A percentile compares a stretch with the other conserved stretches of the same genome.
Conservation (phyloP, 768 basidiomycete species). For the Paxillus ammoniavirescens region DNA sequence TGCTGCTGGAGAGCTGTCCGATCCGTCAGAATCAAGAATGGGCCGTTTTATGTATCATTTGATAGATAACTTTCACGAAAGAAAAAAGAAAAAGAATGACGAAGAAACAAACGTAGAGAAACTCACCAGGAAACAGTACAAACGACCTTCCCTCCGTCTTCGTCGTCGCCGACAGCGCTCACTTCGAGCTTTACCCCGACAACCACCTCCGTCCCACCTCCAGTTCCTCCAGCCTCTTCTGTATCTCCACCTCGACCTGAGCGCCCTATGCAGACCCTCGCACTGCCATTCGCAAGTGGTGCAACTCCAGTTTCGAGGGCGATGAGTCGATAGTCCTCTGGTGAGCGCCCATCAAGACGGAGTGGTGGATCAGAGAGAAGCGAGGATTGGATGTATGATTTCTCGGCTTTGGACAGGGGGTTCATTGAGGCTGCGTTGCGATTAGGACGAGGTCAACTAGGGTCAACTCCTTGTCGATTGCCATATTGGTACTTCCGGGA, state of each 20-base stretch:
- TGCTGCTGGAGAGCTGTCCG: slow-evolving; percentile 70
- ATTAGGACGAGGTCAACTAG: no score
- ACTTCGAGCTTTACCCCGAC: slow-evolving; percentile 83
- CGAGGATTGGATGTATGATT: slow-evolving; percentile 70
- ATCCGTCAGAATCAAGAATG: slow-evolving; percentile 31
- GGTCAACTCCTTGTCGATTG: no score
- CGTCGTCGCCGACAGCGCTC: slow-evolving; percentile 44
- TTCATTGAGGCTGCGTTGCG: slow-evolving; percentile 8
- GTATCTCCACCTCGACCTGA: slow-evolving; percentile 67
- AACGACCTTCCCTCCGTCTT: slow-evolving; percentile 59
- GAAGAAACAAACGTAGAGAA: background rate
- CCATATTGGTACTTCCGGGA: no score
- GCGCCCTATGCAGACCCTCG: slow-evolving; percentile 69
- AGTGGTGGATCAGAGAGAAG: slow-evolving; percentile 56
- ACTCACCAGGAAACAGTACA: slow-evolving; percentile 79
- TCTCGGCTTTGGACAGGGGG: slow-evolving; percentile 72
- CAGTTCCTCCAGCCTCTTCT: slow-evolving; percentile 70
- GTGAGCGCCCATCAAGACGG: slow-evolving; percentile 74
- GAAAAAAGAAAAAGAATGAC: background rate
- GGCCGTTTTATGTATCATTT: background rate
- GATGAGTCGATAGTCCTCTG: slow-evolving; percentile 66
- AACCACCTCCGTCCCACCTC: slow-evolving; percentile 75
- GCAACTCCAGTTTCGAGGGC: slow-evolving; percentile 75
- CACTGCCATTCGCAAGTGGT: slow-evolving; percentile 84
- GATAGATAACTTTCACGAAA: background rate